A percentile compares a stretch with the other conserved stretches of the same genome.
phyloP scores from a whole-genome alignment of 768 basidiomycete species.

The Sporobolomyces pararoseus region DNA sequence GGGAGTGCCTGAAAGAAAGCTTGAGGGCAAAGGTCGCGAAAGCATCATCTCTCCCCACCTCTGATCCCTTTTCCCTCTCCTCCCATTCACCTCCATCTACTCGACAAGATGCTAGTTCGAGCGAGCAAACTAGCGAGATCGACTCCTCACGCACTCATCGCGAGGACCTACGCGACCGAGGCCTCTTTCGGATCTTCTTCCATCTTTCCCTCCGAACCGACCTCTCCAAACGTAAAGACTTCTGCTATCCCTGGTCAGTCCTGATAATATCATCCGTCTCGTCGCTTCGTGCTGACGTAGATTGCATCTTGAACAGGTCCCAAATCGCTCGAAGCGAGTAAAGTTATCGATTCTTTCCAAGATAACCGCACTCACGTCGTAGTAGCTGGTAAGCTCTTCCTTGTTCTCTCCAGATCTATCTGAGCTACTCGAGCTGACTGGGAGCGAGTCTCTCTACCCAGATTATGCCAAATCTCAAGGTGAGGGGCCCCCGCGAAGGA shows the following conservation, averaged over 20 bases:
- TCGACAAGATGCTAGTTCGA: not conserved
- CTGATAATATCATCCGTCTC: not conserved
- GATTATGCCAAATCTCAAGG: slow-evolving; percentile 47
- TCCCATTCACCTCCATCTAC: not conserved
- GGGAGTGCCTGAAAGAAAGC: too few species aligned
- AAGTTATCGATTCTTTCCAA: slow-evolving; percentile 45
- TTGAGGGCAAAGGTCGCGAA: too few species aligned
- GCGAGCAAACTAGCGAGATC: not conserved
- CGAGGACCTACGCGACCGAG: slow-evolving; percentile 14
- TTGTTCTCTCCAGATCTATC: too few species aligned
- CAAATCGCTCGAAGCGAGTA: slow-evolving; percentile 11
- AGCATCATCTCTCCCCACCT: too few species aligned
- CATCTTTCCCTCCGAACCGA: slow-evolving; percentile 18
- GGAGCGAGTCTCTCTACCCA: not conserved
- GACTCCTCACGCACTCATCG: not conserved
- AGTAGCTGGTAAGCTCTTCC: slow-evolving; percentile 36
- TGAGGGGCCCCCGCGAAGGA: not conserved
- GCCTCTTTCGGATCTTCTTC: not conserved
- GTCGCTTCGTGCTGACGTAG: not conserved
- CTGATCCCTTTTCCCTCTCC: not conserved
- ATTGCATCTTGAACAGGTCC: not conserved
- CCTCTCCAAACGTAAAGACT: slow-evolving; percentile 5
- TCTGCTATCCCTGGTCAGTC: slow-evolving; percentile 3
- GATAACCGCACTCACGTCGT: slow-evolving; percentile 47
- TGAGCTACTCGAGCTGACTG: too few species aligned